Base-by-base conservation (phyloP, 768 basidiomycete genomes). In the Trametes gibbosa region DNA sequence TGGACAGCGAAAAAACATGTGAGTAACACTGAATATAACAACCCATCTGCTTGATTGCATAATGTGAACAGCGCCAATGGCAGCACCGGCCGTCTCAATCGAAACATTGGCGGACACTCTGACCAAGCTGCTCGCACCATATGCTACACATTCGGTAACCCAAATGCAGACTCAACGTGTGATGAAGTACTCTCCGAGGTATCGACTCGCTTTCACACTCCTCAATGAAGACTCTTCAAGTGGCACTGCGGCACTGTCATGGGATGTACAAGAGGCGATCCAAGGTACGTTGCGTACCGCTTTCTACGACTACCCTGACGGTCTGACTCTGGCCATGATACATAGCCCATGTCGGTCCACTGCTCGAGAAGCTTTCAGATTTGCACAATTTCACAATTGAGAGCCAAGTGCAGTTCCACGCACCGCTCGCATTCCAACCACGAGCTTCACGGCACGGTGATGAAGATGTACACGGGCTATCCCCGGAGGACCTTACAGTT, bases 381-480 rank as follows among this genome's bases (percentile, higher is more conserved):
- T 73, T 98, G 17, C 92, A 98, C 76, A 93, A 95, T 68, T 92
- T 95, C 69, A 95, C 90, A 2, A 80, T 98, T 43, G 95, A 98
- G 76, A 96, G 93, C 59, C 96, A 98, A 75, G 83, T 97, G 0
- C 92, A 95, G 66, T 93, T 85, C 68, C 87, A 96, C 66, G 92
- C 93, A 5, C 95, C 95, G 0, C 75, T 98, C 45, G 87, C 92
- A 0, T 92, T 98, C 67, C 77, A 83, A 52, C 90, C 93, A 9
- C 69, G 65, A 7, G 59, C 69, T 5, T 45, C 81, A 3, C 54
- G 63, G 50, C 58, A 66, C 37, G 66, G 70, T 16, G 73, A 77
- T 8, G 67, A 75, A 25, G 73, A 69, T 7, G 67, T 71, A 9
- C 85, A 84, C 70, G 82, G 84, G 0, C 72, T 98, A 39, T 84